phyloP scores from a whole-genome alignment of 306 rosid species.

The Luffa acutangula region DNA sequence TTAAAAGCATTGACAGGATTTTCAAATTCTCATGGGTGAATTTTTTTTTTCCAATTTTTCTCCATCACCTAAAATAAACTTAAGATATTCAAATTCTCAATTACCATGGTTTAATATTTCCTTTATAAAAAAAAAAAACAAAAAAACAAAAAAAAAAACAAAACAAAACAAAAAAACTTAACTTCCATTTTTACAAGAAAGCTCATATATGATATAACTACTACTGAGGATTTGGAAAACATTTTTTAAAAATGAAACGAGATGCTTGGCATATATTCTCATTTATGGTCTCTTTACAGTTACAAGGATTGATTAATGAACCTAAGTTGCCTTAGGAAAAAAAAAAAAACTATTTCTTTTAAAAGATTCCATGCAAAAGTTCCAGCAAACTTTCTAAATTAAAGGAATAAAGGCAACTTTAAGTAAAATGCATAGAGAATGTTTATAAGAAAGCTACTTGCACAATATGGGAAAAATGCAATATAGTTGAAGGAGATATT shows the following conservation, averaged over 20 bases:
- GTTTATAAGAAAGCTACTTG: background rate
- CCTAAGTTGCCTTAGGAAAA: background rate
- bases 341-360: background rate
- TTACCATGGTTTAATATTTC: background rate
- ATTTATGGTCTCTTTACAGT: background rate
- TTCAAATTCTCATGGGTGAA: background rate
- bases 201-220: background rate
- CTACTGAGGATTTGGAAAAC: background rate
- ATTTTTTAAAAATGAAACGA: background rate
- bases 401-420: background rate
- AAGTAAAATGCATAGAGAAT: background rate
- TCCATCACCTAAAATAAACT: background rate
- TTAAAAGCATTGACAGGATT: background rate
- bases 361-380: background rate
- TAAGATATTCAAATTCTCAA: background rate
- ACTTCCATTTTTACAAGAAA: background rate
- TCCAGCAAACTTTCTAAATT: background rate
- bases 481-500: background rate
- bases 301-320: background rate
- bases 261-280: background rate
- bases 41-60: no score
- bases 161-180: background rate
- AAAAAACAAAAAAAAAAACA: background rate
- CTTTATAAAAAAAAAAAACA: no score
- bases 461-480: background rate